Base-by-base conservation (phyloP, 768 basidiomycete species). In the Termitomyces eurrhizus region DNA sequence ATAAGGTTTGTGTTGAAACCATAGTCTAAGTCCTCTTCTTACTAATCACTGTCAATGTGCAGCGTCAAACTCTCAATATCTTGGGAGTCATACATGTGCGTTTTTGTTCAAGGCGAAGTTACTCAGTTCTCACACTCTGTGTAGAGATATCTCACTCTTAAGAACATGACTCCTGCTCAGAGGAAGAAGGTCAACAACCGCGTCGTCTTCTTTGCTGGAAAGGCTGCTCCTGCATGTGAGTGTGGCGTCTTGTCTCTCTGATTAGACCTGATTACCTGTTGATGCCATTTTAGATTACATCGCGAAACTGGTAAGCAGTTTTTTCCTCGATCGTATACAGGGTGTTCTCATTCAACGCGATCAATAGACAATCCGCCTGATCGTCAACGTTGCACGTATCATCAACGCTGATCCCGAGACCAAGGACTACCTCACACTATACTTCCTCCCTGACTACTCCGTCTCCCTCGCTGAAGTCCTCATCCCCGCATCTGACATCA, bases 121-220 rank as follows among this genome's bases (percentile, higher is more conserved):
- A 21, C 35, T 2, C 35, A 4, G n/a, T 33, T 14, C 33, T 37
- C 42, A 39, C 53, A 39, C 65, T 58, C 26, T 62, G 5, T 64
- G 49, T 70, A 94, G 88, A 83, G 93, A 52, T 97, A 96, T 75
- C 77, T 95, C 53, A 75, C 74, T 11, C 73, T 97, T 73, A 98
- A 98, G 78, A 80, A 73, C 36, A 85, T 96, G 86, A 79, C 80
- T 2, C 83, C 90, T 0, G 87, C 74, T 33, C 87, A 97, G 71
- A 84, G 90, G 68, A 89, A 90, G 78, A 91, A 90, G 71, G 83
- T 89, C 64, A 86, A 83, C 65, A 90, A 86, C n/a, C 84, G 87
- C 56, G 94, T 93, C 21, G 89, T 93, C n/a, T 91, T 99, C 80
- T 98, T 99, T 64, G 96, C 93, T 36, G 96, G 97, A 64, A 98